Conservation (phyloP, 129 eudicot genomes). For the Flaveria trinervia region DNA sequence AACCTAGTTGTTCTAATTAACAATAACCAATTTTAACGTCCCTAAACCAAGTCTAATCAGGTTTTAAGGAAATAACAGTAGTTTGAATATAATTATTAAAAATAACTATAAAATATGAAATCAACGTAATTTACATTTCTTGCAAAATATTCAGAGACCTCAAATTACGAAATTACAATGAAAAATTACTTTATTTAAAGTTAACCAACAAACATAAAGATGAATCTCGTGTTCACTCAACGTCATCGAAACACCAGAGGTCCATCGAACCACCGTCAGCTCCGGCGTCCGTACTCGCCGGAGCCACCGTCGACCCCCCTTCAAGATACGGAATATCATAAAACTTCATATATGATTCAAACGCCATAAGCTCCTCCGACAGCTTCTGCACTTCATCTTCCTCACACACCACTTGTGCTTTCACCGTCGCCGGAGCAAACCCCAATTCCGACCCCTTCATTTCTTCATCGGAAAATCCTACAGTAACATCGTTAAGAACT, state of each 20-base stretch:
- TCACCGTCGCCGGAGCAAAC: neutral
- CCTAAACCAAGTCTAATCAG: too few species aligned
- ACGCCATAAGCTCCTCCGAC: conserved; percentile 83
- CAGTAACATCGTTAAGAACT: neutral
- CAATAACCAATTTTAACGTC: too few species aligned
- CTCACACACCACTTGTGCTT: conserved; percentile 23
- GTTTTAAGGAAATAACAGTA: too few species aligned
- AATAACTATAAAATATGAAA: neutral
- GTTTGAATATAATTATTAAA: too few species aligned
- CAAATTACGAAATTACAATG: neutral
- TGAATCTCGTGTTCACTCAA: neutral
- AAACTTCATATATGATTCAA: conserved; percentile 75
- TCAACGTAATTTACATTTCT: neutral
- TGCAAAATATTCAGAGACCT: neutral
- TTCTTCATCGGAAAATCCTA: conserved; percentile 12
- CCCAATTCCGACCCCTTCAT: neutral
- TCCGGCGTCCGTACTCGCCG: conserved; percentile 45
- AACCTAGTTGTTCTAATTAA: too few species aligned
- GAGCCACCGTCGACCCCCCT: conserved; percentile 44
- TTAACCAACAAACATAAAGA: neutral
- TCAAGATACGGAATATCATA: conserved; percentile 86
- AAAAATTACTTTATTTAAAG: neutral
- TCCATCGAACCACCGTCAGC: conserved; percentile 47
- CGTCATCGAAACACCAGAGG: conserved; percentile 87
- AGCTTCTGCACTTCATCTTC: conserved; percentile 61